Base-by-base conservation (phyloP, 179 eudicot species). In the Amaranthus tricolor region DNA sequence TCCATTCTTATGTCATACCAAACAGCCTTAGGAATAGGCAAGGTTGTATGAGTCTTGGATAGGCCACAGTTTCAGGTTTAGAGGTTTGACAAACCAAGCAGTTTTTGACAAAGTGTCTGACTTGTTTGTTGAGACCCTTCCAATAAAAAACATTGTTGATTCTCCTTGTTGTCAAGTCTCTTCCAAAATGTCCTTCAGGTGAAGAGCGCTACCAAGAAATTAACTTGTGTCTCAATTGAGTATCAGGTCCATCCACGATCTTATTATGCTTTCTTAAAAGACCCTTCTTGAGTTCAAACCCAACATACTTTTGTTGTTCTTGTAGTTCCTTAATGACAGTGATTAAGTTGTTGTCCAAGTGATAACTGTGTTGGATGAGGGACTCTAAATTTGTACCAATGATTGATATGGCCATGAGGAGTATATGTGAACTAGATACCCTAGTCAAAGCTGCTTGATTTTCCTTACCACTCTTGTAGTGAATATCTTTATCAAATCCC, bases 401-500 rank as follows among this genome's bases (percentile, higher is more conserved):
- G 8, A 20, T 7, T 6, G 17, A 13, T 6, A 59, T 59, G 19
- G 14, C 6, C 12, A 59, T 8, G 5, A 16, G 6, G 17, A 20
- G 5, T 15, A 59, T 6, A 6, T 59, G 17, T 6, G 62, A 59
- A 15, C 62, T 59, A 15, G 62, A 13, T 6, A 59, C 6, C 19
- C 62, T 59, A 5, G 62, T 13, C 62, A 59, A 20, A 7, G 62
- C 62, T 15, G n/a, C 62, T 5, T 13, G 17, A 59, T 59, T 59
- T 20, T 59, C 62, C n/a, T 59, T 59, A 7, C 62, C 62, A 16
- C 19, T 59, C 62, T 59, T 59, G n/a, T 59, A 59, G 14, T 6
- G 5, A 6, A 59, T 59, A 13, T 59, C 62, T 13, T 6, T 13
- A 59, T 59, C 62, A 64, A 43, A 68, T 52, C 61, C 83, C 73